phyloP scores from a whole-genome alignment of 176 grass and related monocot species.

The Aegilops speltoides region DNA sequence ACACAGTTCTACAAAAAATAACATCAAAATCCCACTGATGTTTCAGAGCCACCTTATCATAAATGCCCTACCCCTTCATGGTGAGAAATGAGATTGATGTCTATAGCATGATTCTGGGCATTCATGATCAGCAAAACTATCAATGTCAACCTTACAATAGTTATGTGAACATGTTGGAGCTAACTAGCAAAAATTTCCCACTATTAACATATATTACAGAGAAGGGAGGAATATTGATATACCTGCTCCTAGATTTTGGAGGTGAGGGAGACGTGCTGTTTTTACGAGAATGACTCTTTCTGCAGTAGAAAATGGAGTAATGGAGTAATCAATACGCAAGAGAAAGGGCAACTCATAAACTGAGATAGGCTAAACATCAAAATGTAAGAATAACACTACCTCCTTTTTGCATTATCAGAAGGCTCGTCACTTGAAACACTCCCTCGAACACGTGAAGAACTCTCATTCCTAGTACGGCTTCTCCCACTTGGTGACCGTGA shows the following conservation, averaged over 20 bases:
- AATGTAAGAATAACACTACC: conserved; percentile 23
- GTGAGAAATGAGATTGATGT: not conserved
- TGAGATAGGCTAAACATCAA: conserved; percentile 11
- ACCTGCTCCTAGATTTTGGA: conserved; percentile 70
- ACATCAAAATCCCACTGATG: not conserved
- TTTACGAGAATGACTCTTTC: conserved; percentile 58
- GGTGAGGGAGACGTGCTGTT: conserved; percentile 62
- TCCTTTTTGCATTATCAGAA: conserved; percentile 60
- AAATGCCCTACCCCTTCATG: not conserved
- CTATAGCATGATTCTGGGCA: conserved; percentile 4
- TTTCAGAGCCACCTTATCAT: not conserved
- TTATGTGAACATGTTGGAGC: not conserved
- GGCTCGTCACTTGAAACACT: conserved; percentile 61
- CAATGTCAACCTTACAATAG: not conserved
- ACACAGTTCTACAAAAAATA: conserved; percentile 12
- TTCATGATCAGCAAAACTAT: conserved; percentile 13
- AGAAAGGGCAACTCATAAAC: conserved; percentile 22
- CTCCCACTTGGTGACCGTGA: conserved; percentile 53
- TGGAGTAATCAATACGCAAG: conserved; percentile 14
- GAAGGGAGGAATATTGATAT: conserved; percentile 9
- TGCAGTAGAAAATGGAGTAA: conserved; percentile 34
- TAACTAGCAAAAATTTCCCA: conserved; percentile 18
- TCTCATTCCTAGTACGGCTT: conserved; percentile 52
- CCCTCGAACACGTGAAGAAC: conserved; percentile 48
- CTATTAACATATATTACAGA: not conserved